Percentiles rank a stretch among this genome's conserved stretches.
Evolutionary conservation across 106 monocot genomes (phyloP).

Genomic region (Hemerocallis citrina): DNA sequence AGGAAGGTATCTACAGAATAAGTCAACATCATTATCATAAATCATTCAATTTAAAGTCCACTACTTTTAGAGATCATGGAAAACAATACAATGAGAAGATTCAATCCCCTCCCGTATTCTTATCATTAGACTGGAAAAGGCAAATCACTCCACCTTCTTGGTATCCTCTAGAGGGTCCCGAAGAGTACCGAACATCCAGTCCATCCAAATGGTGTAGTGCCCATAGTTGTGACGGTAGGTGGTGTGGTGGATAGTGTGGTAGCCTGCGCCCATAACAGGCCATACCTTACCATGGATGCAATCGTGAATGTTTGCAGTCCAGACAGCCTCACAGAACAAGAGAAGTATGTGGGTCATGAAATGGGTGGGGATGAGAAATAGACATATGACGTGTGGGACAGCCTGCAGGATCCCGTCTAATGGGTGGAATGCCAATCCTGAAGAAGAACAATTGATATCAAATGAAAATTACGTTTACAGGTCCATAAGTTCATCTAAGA

Average conservation of each 20-base stretch:
- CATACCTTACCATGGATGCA: constrained; percentile 78
- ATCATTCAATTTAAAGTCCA: too few relatives aligned
- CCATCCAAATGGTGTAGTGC: constrained; percentile 77
- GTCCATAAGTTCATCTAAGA: background rate
- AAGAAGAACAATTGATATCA: background rate
- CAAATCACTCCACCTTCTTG: constrained; percentile 25
- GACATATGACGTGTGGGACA: constrained; percentile 53
- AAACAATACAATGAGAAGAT: too few relatives aligned
- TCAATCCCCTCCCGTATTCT: too few relatives aligned
- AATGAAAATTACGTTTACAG: background rate
- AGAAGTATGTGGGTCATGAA: constrained; percentile 59
- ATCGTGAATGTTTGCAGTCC: constrained; percentile 90
- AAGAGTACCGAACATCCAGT: constrained; percentile 87
- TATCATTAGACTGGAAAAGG: too few relatives aligned
- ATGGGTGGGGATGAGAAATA: constrained; percentile 65
- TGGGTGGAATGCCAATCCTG: constrained; percentile 83
- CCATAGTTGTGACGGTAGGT: constrained; percentile 86
- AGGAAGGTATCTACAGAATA: too few relatives aligned
- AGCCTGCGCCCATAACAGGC: constrained; percentile 90
- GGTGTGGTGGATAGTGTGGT: constrained; percentile 90
- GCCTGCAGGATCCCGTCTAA: constrained; percentile 82
- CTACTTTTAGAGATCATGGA: too few relatives aligned
- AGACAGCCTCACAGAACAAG: constrained; percentile 56
- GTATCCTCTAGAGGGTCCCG: constrained; percentile 45
- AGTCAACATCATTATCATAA: too few relatives aligned